Conservation (phyloP, 2,329 filamentous ascomycete genomes). For the Trichoderma harzianum region DNA sequence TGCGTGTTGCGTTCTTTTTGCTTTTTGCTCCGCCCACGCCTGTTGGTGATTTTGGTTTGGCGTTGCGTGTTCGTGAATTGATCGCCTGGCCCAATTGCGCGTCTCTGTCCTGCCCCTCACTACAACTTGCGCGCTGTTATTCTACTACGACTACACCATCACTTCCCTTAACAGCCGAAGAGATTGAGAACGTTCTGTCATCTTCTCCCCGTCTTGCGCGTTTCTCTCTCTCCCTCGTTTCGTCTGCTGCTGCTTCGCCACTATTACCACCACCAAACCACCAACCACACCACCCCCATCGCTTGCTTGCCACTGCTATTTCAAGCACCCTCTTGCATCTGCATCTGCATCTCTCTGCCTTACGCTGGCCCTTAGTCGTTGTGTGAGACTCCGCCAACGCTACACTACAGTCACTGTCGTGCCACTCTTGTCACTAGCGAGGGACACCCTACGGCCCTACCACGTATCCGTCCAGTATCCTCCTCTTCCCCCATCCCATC, state of each 20-base stretch:
- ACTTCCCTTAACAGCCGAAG: not conserved
- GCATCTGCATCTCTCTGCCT: not conserved
- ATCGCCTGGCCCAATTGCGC: not conserved
- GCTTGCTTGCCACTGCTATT: not conserved
- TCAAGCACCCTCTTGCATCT: not conserved
- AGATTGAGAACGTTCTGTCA: not conserved
- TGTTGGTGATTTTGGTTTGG: not conserved
- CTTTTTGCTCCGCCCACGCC: conserved; percentile 1
- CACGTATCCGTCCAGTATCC: conserved; percentile 10
- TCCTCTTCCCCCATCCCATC: not conserved
- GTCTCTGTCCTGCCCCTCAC: not conserved
- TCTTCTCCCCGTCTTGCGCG: not conserved
- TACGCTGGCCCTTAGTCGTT: not conserved
- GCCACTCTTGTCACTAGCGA: conserved; percentile 17
- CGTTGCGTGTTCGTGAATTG: not conserved
- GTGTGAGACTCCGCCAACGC: conserved; percentile 13
- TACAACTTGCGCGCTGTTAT: not conserved
- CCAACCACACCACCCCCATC: not conserved
- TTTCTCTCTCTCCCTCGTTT: not conserved
- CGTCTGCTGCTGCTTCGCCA: not conserved
- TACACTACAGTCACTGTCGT: conserved; percentile 9
- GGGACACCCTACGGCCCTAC: conserved; percentile 10
- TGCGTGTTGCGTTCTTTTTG: not conserved
- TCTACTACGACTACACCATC: conserved; percentile 8
- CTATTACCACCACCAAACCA: not conserved